A percentile compares a stretch with the other conserved stretches of the same genome.
These are phyloP conservation scores for Hypseocharis bilobata DNA, from an alignment of 441 rosid genomes.

Conservation along the genomic window DNA sequence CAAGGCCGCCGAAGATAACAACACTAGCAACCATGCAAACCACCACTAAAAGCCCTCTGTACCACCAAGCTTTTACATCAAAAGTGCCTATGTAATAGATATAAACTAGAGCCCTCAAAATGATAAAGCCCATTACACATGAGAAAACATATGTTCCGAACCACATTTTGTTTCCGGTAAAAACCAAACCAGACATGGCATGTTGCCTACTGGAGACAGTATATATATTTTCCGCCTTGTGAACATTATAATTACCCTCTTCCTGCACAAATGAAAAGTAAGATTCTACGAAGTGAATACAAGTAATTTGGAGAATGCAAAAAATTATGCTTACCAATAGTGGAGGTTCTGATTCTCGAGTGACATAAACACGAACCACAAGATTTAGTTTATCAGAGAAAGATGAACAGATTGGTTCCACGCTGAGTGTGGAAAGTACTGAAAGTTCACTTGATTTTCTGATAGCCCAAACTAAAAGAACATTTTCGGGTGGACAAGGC, in stretches of 20 bases:
- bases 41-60: constrained; percentile 55
- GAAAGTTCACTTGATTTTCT: constrained; percentile 65
- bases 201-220: constrained; percentile 30
- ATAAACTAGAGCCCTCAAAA: constrained; percentile 37
- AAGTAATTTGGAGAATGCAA: background rate
- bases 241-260: constrained; percentile 37
- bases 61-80: constrained; percentile 58
- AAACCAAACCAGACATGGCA: constrained; percentile 56
- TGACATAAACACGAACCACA: constrained; percentile 47
- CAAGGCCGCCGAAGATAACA: constrained; percentile 58
- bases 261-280: constrained; percentile 41
- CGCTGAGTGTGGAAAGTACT: constrained; percentile 48
- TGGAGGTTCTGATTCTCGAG: constrained; percentile 60
- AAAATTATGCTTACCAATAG: constrained; percentile 40
- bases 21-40: constrained; percentile 57
- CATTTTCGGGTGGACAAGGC: constrained; percentile 50
- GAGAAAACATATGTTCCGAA: constrained; percentile 49
- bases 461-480: constrained; percentile 66
- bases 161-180: constrained; percentile 65
- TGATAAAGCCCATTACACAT: constrained; percentile 52
- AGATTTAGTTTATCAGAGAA: constrained; percentile 44
- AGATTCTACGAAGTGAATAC: background rate
- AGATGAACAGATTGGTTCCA: constrained; percentile 48
- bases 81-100: constrained; percentile 45
- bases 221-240: constrained; percentile 20